A percentile compares a stretch with the other conserved stretches of the same genome.
phyloP scores from a whole-genome alignment of 495 filamentous ascomycete genomes.

The Penicillium cinerascens region DNA sequence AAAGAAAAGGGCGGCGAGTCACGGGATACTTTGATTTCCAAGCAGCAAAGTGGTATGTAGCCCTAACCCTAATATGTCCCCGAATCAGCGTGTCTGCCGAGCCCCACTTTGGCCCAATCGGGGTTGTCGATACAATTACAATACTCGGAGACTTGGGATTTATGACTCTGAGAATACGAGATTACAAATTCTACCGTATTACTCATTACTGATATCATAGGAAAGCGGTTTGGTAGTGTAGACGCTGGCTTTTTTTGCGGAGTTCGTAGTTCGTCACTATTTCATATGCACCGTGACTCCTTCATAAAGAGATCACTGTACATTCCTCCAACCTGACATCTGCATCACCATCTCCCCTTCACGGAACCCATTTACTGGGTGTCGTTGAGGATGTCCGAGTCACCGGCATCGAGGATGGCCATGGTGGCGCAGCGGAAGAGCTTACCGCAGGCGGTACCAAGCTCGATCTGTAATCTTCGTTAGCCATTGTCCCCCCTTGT shows the following conservation, averaged over 20 bases:
- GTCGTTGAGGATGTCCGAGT: conserved; percentile 82
- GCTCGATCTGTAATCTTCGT: conserved; percentile 70
- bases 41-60: conserved; percentile 46
- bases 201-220: neutral
- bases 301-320: conserved; percentile 5
- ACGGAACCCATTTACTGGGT: conserved; percentile 12
- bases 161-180: neutral
- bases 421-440: conserved; percentile 80
- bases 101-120: conserved; percentile 22
- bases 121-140: neutral
- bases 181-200: neutral
- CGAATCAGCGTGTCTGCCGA: conserved; percentile 25
- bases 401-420: conserved; percentile 93
- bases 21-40: conserved; percentile 50
- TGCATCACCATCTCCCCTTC: neutral
- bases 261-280: conserved; percentile 9
- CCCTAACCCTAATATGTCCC: conserved; percentile 44
- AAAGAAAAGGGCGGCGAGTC: conserved; percentile 34
- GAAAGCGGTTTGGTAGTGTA: neutral
- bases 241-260: conserved; percentile 4
- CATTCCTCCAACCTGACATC: conserved; percentile 5
- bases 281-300: conserved; percentile 3
- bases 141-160: neutral
- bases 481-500: conserved; percentile 51
- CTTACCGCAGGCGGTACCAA: conserved; percentile 90